phyloP scores from a whole-genome alignment of 2,329 filamentous ascomycete species.

The Hymenoscyphus albidus region DNA sequence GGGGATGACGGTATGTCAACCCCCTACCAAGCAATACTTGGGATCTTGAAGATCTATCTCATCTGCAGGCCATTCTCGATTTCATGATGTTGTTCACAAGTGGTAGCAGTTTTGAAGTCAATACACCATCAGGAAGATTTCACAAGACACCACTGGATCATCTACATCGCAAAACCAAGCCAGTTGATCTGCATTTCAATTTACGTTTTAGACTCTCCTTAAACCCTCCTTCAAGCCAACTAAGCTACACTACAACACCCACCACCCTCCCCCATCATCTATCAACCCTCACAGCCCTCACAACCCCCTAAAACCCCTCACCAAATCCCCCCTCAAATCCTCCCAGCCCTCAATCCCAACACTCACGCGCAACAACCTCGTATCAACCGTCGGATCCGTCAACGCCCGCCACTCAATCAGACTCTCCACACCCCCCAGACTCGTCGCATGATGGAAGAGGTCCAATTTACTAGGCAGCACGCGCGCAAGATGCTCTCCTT shows the following conservation, averaged over 20 bases:
- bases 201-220: no score
- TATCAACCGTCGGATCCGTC: constrained; percentile 72
- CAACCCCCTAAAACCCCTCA: constrained; percentile 54
- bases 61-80: no score
- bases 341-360: constrained; percentile 83
- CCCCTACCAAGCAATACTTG: no score
- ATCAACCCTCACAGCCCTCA: neutral
- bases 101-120: neutral
- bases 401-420: constrained; percentile 95
- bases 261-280: neutral
- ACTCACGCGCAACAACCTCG: constrained; percentile 72
- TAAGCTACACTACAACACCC: no score
- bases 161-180: no score
- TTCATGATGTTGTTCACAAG: neutral
- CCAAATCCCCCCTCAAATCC: constrained; percentile 74
- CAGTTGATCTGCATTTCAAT: no score
- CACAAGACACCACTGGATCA: no score
- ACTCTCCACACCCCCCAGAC: constrained; percentile 88
- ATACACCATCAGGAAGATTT: neutral
- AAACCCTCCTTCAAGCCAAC: no score
- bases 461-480: constrained; percentile 71
- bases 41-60: no score
- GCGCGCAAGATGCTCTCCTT: constrained; percentile 57
- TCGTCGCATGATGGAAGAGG: constrained; percentile 93
- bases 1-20: no score